Conservation (phyloP, 1,284 basidiomycete genomes). For the Ceratobasidium sp. region DNA sequence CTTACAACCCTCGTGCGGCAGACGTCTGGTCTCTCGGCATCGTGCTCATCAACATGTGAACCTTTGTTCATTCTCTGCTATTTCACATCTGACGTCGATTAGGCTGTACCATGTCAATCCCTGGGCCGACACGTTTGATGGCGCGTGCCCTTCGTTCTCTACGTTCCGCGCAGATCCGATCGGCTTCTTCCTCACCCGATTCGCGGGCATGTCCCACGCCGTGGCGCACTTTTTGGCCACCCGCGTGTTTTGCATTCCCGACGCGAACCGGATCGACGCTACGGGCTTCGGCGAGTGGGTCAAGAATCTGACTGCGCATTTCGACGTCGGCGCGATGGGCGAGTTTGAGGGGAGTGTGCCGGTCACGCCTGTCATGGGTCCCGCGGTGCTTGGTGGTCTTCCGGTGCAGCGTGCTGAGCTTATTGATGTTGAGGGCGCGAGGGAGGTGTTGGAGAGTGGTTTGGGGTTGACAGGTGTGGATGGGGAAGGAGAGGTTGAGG, state of each 20-base stretch:
- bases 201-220: conserved; percentile 90
- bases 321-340: conserved; percentile 62
- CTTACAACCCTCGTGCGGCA: conserved; percentile 93
- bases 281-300: conserved; percentile 91
- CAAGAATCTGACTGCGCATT: conserved; percentile 80
- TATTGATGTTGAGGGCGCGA: conserved; percentile 26
- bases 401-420: conserved; percentile 35
- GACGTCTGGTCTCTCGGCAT: conserved; percentile 99
- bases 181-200: conserved; percentile 89
- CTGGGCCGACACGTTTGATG: conserved; percentile 92
- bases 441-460: conserved; percentile 25
- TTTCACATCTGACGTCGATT: conserved; percentile 41
- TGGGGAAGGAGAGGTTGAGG: conserved; percentile 33
- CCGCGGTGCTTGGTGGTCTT: conserved; percentile 1
- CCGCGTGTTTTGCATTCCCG: conserved; percentile 87
- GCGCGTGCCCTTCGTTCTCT: conserved; percentile 84
- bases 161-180: conserved; percentile 85
- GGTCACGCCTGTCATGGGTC: conserved; percentile 1
- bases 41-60: conserved; percentile 96
- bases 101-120: conserved; percentile 98
- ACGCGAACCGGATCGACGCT: conserved; percentile 77
- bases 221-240: conserved; percentile 91
- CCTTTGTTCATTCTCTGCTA: conserved; percentile 50
- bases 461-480: conserved; percentile 33
- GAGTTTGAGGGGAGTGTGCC: conserved; percentile 15